These are phyloP conservation scores for Chlamydomonas incerta DNA, from an alignment of 139 green algal genomes.

Conservation along the genomic window DNA sequence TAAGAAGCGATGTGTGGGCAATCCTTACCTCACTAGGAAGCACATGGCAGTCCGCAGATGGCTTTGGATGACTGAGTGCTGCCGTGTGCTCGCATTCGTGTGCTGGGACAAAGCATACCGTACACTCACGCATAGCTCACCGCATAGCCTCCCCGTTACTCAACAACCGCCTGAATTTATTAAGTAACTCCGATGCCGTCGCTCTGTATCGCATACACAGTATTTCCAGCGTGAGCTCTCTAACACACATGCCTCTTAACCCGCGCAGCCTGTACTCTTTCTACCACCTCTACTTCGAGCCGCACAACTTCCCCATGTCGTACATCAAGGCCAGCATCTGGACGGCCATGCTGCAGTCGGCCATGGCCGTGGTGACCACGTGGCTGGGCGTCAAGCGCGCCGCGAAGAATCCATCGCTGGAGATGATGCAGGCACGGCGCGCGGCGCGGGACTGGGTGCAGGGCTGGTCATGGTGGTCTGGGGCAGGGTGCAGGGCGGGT, in stretches of 20 bases:
- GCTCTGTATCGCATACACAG: too few species aligned
- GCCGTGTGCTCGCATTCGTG: not conserved
- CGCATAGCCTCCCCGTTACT: too few species aligned
- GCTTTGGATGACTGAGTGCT: too few species aligned
- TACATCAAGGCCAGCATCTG: constrained; percentile 51
- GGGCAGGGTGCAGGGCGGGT: not conserved
- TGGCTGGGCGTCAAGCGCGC: not conserved
- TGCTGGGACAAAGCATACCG: not conserved
- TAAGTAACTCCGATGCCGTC: too few species aligned
- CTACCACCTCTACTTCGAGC: constrained; percentile 35
- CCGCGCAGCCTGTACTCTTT: constrained; percentile 23
- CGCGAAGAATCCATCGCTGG: not conserved
- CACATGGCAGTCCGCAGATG: too few species aligned
- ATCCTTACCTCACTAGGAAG: too few species aligned
- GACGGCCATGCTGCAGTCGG: constrained; percentile 42
- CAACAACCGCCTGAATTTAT: too few species aligned
- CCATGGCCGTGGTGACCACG: not conserved
- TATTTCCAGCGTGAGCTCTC: too few species aligned
- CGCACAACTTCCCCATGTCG: constrained; percentile 30
- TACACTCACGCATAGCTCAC: not conserved
- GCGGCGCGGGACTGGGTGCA: too few species aligned
- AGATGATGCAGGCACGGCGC: not conserved
- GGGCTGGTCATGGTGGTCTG: too few species aligned
- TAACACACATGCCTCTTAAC: too few species aligned
- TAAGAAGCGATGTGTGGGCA: too few species aligned